phyloP scores from a whole-genome alignment of 1,139 yeast species.

The Suhomyces choctaworum region DNA sequence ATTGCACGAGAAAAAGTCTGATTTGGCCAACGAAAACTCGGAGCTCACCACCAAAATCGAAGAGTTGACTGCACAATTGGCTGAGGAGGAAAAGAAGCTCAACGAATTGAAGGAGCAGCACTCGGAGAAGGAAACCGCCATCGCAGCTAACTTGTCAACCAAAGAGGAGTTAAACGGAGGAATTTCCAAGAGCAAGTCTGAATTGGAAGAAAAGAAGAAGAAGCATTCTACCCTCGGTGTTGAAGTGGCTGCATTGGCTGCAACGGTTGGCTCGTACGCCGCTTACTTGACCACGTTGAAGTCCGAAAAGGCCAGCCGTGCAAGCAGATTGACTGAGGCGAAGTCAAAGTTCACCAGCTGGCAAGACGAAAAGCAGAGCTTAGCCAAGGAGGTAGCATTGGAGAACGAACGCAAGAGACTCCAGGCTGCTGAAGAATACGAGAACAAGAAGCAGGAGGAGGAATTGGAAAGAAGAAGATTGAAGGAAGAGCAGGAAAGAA shows the following conservation, averaged over 20 bases:
- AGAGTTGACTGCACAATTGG: slow-evolving; percentile 42
- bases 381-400: slow-evolving; percentile 39
- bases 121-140: slow-evolving; percentile 38
- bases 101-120: slow-evolving; percentile 45
- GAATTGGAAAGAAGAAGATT: slow-evolving; percentile 46
- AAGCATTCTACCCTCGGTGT: slow-evolving; percentile 40
- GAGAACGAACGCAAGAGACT: slow-evolving; percentile 49
- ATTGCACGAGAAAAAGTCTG: slow-evolving; percentile 44
- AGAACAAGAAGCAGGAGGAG: slow-evolving; percentile 45
- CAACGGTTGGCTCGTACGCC: slow-evolving; percentile 46
- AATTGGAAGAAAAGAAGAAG: slow-evolving; percentile 37
- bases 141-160: slow-evolving; percentile 36
- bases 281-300: slow-evolving; percentile 44
- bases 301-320: slow-evolving; percentile 40
- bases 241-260: slow-evolving; percentile 48
- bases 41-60: slow-evolving; percentile 43
- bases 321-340: slow-evolving; percentile 43
- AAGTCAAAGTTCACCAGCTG: slow-evolving; percentile 40
- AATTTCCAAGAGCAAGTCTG: slow-evolving; percentile 35
- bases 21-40: slow-evolving; percentile 45
- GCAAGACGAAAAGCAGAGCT: slow-evolving; percentile 44
- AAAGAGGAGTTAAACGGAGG: slow-evolving; percentile 45
- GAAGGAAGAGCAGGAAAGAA: slow-evolving; percentile 35
- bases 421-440: slow-evolving; percentile 51
- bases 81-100: slow-evolving; percentile 40